Conservation (phyloP, 2,329 filamentous ascomycete species). For the Pseudogymnoascus sp. region DNA sequence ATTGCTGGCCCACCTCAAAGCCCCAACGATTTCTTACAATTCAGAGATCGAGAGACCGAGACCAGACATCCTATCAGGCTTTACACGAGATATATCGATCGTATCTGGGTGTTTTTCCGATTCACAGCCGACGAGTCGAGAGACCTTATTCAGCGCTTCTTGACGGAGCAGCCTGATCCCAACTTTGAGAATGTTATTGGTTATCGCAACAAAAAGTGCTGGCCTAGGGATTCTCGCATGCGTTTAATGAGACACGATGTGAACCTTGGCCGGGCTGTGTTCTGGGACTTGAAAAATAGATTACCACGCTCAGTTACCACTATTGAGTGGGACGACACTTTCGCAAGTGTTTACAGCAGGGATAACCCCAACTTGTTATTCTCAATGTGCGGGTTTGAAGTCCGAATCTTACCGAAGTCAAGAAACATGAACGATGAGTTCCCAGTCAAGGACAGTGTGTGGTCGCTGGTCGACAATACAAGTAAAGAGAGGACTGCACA, state of each 20-base stretch:
- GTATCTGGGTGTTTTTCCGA: slow-evolving; percentile 95
- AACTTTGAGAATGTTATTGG: slow-evolving; percentile 99
- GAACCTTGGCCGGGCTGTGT: slow-evolving; percentile 91
- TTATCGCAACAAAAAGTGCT: slow-evolving; percentile 99
- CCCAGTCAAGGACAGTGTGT: slow-evolving; percentile 94
- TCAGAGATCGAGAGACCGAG: slow-evolving; percentile 87
- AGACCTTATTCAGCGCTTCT: slow-evolving; percentile 91
- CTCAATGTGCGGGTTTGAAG: slow-evolving; percentile 97
- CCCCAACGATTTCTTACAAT: slow-evolving; percentile 96
- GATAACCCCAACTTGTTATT: slow-evolving; percentile 97
- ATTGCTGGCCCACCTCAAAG: slow-evolving; percentile 89
- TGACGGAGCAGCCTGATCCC: slow-evolving; percentile 95
- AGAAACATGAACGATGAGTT: slow-evolving; percentile 95
- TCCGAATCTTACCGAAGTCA: slow-evolving; percentile 89
- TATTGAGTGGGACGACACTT: slow-evolving; percentile 98
- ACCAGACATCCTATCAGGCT: slow-evolving; percentile 88
- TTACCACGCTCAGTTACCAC: slow-evolving; percentile 91
- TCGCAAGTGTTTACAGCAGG: slow-evolving; percentile 93
- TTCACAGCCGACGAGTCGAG: slow-evolving; percentile 91
- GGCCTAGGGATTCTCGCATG: slow-evolving; percentile 97
- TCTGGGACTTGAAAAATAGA: slow-evolving; percentile 98
- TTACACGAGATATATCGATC: slow-evolving; percentile 97
- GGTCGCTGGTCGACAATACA: slow-evolving; percentile 93
- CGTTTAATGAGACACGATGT: slow-evolving; percentile 97
- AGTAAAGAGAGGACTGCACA: slow-evolving; percentile 96